Evolutionary conservation across 768 basidiomycete species (phyloP).

Genomic region (Lactarius tabidus): DNA sequence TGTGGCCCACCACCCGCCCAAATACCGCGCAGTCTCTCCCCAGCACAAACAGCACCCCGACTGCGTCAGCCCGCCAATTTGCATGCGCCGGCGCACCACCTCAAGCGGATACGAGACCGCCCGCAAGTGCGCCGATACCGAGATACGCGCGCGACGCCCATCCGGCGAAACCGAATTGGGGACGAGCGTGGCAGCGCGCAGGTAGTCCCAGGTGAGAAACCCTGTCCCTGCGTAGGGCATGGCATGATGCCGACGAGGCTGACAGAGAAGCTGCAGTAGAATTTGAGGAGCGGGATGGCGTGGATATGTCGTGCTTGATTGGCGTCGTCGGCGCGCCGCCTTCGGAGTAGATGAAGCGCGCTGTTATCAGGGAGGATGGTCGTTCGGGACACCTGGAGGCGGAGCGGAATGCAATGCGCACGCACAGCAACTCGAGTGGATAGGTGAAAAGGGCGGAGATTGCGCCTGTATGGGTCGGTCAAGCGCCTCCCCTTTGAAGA

Average conservation of each 20-base stretch:
- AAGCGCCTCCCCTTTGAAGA: too few relatives aligned
- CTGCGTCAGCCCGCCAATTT: constrained; percentile 81
- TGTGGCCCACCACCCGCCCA: constrained; percentile 69
- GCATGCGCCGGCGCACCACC: constrained; percentile 87
- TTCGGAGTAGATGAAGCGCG: constrained; percentile 70
- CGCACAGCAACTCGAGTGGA: constrained; percentile 91
- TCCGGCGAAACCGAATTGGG: constrained; percentile 42
- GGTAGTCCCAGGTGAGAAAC: constrained; percentile 87
- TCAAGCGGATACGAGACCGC: constrained; percentile 95
- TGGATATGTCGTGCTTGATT: constrained; percentile 38
- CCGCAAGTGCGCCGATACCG: constrained; percentile 79
- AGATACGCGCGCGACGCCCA: constrained; percentile 43
- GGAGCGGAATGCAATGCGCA: constrained; percentile 80
- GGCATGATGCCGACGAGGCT: constrained; percentile 91
- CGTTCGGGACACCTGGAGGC: constrained; percentile 22
- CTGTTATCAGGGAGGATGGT: constrained; percentile 52
- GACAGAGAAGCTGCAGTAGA: constrained; percentile 97
- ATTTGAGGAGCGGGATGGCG: constrained; percentile 74
- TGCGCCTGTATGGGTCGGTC: constrained; percentile 47
- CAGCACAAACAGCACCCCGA: constrained; percentile 77
- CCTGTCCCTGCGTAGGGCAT: constrained; percentile 93
- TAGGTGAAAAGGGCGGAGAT: constrained; percentile 91
- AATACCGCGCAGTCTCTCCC: constrained; percentile 71
- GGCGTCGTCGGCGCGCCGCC: constrained; percentile 33
- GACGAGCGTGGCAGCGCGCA: constrained; percentile 57